A percentile compares a stretch with the other conserved stretches of the same genome.
Conservation (phyloP, 1,284 basidiomycete species). For the Rhodotorula sp. region DNA sequence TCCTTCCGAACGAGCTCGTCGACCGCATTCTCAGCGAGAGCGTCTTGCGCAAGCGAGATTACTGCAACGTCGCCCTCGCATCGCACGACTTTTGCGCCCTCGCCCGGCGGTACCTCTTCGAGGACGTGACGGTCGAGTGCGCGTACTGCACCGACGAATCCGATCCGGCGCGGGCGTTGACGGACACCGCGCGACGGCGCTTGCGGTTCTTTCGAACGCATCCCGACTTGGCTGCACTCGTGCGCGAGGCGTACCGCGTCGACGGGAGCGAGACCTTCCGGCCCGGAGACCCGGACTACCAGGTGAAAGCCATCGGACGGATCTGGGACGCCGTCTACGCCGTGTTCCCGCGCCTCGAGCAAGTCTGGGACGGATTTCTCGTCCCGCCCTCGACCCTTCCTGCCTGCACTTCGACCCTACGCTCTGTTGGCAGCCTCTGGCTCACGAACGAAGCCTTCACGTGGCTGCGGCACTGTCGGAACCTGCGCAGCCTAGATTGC, state of each 20-base stretch:
- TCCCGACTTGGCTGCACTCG: not conserved
- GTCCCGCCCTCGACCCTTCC: not conserved
- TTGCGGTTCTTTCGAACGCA: not conserved
- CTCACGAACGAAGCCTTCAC: not conserved
- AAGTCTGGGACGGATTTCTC: not conserved
- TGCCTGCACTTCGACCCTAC: not conserved
- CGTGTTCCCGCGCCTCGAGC: not conserved
- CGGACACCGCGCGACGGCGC: not conserved
- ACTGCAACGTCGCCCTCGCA: not conserved
- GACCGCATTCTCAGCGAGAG: not conserved
- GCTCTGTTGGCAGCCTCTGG: not conserved
- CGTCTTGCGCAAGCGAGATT: not conserved
- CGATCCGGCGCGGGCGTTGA: not conserved
- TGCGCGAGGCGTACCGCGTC: not conserved
- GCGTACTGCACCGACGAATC: not conserved
- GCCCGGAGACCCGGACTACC: not conserved
- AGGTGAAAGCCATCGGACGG: not conserved
- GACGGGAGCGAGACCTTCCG: not conserved
- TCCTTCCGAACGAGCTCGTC: not conserved
- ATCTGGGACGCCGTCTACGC: not conserved
- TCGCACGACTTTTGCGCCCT: not conserved
- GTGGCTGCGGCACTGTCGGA: not conserved
- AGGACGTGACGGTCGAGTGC: not conserved
- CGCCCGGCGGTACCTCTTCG: not conserved
- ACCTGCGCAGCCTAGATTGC: not conserved